Conservation (phyloP, 2,329 filamentous ascomycete species). For the Paraphoma chrysanthemicola region DNA sequence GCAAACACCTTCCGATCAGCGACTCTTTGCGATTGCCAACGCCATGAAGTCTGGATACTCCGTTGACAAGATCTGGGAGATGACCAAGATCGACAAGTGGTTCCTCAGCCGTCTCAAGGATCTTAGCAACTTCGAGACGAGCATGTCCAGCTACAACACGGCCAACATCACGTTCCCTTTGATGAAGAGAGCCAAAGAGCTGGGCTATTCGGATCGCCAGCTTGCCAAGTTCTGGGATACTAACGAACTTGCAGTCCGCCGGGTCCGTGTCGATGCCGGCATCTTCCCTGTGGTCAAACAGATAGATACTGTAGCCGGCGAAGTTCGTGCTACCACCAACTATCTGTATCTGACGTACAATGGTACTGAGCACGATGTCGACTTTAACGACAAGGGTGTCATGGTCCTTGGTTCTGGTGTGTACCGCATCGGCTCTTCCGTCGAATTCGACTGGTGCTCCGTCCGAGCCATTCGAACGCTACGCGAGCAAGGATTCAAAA, state of each 20-base stretch:
- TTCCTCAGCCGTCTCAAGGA: slow-evolving; percentile 92
- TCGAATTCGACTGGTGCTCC: slow-evolving; percentile 99
- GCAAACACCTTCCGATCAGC: slow-evolving; percentile 96
- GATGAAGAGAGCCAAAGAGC: slow-evolving; percentile 84
- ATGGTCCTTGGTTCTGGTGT: slow-evolving; percentile 97
- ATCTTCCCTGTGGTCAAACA: slow-evolving; percentile 94
- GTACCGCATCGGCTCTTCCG: slow-evolving; percentile 95
- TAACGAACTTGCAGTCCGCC: slow-evolving; percentile 88
- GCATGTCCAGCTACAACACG: slow-evolving; percentile 74
- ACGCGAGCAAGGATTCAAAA: slow-evolving; percentile 84
- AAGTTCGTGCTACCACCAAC: slow-evolving; percentile 94
- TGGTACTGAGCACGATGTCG: slow-evolving; percentile 81
- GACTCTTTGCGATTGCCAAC: slow-evolving; percentile 96
- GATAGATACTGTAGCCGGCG: slow-evolving; percentile 96
- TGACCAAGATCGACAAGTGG: slow-evolving; percentile 99
- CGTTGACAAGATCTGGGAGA: slow-evolving; percentile 96
- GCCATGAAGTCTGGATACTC: slow-evolving; percentile 94
- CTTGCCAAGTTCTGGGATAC: slow-evolving; percentile 93
- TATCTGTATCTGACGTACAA: slow-evolving; percentile 98
- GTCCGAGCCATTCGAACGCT: slow-evolving; percentile 92
- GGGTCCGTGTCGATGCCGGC: slow-evolving; percentile 81
- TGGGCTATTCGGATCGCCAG: slow-evolving; percentile 94
- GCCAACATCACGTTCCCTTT: slow-evolving; percentile 69
- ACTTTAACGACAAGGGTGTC: slow-evolving; percentile 86
- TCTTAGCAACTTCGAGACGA: slow-evolving; percentile 85